phyloP scores from a whole-genome alignment of 352 stramenopile genomes.

The Pelagophyceae sp. region DNA sequence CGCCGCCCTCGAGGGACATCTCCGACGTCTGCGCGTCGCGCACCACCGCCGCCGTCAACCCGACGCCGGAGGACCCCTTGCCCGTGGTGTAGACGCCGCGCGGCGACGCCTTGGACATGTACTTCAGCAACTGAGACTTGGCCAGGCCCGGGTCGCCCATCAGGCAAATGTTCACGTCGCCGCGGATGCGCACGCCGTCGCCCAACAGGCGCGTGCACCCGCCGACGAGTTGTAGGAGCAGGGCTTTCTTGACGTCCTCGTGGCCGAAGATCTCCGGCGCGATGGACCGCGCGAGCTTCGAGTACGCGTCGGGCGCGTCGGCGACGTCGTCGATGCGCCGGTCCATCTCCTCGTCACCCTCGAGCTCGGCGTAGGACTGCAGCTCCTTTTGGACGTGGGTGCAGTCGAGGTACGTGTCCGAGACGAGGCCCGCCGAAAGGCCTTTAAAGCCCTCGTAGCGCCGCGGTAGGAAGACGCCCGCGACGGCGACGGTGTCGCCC shows the following conservation, averaged over 20 bases:
- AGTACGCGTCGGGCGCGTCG: conserved; percentile 70
- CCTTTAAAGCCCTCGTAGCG: conserved; percentile 76
- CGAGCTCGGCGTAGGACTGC: conserved; percentile 86
- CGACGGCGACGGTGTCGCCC: conserved; percentile 90
- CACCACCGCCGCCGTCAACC: conserved; percentile 92
- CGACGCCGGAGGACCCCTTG: conserved; percentile 95
- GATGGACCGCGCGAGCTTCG: conserved; percentile 83
- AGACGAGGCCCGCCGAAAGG: conserved; percentile 91
- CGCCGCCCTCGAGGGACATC: conserved; percentile 81
- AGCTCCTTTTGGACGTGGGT: conserved; percentile 90
- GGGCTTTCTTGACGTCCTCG: conserved; percentile 96
- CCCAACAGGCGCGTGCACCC: conserved; percentile 54
- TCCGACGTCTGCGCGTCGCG: conserved; percentile 87
- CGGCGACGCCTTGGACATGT: conserved; percentile 87
- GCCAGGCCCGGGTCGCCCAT: conserved; percentile 90
- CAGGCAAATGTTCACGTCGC: conserved; percentile 97
- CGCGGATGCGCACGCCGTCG: conserved; percentile 90
- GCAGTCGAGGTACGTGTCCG: conserved; percentile 92
- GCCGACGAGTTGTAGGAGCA: conserved; percentile 92
- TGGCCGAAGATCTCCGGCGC: conserved; percentile 99
- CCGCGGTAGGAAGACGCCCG: conserved; percentile 85
- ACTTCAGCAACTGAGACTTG: conserved; percentile 95
- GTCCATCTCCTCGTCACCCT: conserved; percentile 60
- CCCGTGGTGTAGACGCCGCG: conserved; percentile 98
- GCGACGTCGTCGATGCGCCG: conserved; percentile 53